These are phyloP conservation scores for Brassica napus DNA, from an alignment of 345 rosid species.

Conservation along the genomic window DNA sequence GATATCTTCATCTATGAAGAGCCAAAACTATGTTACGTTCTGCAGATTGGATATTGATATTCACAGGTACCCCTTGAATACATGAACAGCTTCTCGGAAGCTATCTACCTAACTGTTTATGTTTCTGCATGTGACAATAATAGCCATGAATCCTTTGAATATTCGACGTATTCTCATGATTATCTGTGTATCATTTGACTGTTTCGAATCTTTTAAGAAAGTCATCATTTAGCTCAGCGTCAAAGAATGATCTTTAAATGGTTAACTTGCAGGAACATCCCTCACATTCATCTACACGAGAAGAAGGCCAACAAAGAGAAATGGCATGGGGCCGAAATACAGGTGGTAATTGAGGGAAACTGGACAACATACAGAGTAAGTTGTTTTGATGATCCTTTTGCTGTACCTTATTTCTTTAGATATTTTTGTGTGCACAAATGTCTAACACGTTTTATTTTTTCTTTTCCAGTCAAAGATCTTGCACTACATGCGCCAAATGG, in stretches of 20 bases:
- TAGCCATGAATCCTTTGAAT: constrained; percentile 1
- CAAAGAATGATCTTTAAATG: constrained; percentile 7
- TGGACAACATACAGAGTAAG: constrained; percentile 97
- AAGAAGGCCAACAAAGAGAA: constrained; percentile 62
- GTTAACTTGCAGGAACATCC: constrained; percentile 71
- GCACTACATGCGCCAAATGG: constrained; percentile 99
- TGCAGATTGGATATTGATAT: constrained; percentile 98
- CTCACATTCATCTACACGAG: constrained; percentile 87
- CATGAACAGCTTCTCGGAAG: constrained; percentile 10
- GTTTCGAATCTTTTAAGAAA: constrained; percentile 1
- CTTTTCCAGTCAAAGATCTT: constrained; percentile 84
- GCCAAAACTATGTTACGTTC: constrained; percentile 68
- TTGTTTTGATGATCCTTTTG: constrained; percentile 1
- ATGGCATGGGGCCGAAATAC: constrained; percentile 96
- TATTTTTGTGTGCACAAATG: constrained; percentile 7
- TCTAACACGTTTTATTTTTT: constrained; percentile 31
- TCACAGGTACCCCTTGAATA: constrained; percentile 57
- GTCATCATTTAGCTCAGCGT: constrained; percentile 8
- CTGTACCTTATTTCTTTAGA: constrained; percentile 6
- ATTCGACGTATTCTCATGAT: background rate
- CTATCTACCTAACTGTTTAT: constrained; percentile 7
- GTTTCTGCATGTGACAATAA: constrained; percentile 11
- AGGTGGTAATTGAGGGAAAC: constrained; percentile 95
- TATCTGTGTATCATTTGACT: background rate
- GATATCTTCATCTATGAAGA: constrained; percentile 85